A percentile compares a stretch with the other conserved stretches of the same genome.
These are phyloP conservation scores for Anisodus tanguticus DNA, from an alignment of 257 asterid species.

Conservation along the genomic window DNA sequence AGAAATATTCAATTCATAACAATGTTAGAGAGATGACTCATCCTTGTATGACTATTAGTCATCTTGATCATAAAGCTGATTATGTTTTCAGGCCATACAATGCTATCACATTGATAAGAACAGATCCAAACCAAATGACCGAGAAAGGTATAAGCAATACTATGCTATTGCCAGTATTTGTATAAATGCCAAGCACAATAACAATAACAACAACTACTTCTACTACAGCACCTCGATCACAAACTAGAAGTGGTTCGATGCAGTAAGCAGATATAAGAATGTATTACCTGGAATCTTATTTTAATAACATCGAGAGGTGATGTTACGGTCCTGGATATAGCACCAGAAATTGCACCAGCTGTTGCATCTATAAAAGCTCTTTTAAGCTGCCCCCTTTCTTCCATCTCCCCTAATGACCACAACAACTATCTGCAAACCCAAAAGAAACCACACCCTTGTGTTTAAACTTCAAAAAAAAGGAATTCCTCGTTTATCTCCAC, in stretches of 20 bases:
- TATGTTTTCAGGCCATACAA: neutral
- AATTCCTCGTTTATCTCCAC: neutral
- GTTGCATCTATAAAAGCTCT: conserved; percentile 76
- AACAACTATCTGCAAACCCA: conserved; percentile 46
- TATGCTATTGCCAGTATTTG: neutral
- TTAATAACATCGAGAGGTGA: conserved; percentile 97
- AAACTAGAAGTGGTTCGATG: neutral
- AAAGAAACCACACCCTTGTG: conserved; percentile 25
- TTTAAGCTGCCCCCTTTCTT: conserved; percentile 74
- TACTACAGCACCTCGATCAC: neutral
- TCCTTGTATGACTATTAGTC: neutral
- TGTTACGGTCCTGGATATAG: conserved; percentile 75
- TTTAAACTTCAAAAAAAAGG: conserved; percentile 20
- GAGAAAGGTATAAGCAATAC: neutral
- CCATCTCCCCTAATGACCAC: conserved; percentile 71
- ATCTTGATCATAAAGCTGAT: neutral
- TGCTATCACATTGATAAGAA: neutral
- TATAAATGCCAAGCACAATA: neutral
- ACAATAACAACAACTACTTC: neutral
- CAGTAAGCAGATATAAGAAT: neutral
- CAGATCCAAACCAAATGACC: too few relatives aligned
- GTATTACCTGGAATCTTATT: conserved; percentile 88
- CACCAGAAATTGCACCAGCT: conserved; percentile 93
- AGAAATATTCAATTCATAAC: neutral
- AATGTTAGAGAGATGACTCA: neutral